Base-by-base conservation (phyloP, 768 basidiomycete species). In the Serendipita sp. region DNA sequence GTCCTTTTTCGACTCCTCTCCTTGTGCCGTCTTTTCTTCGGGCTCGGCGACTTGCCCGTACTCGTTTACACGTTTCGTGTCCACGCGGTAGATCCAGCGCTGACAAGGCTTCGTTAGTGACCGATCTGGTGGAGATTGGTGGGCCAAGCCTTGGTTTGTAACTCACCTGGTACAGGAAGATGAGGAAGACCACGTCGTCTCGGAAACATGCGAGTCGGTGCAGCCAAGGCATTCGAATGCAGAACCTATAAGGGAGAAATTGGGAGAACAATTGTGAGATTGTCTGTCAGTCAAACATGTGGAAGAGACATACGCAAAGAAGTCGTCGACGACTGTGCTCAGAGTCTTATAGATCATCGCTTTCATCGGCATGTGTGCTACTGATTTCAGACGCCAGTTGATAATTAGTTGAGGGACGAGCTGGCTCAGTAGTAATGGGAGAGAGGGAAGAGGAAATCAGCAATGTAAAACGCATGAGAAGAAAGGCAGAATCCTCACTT, bases 341-440 rank as follows among this genome's bases (percentile, higher is more conserved):
- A 95, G 78, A 1, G 88, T 85, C 76, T 95, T 96, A 79, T 92
- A 95, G 68, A 93, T 85, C 90, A 98, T 92, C 2, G 94, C 88
- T 73, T 94, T 96, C 87, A 96, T 94, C 18, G 94, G 94, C 87
- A 98, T 92, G 72, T 98, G 95, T 50, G 95, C 88, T 40, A 96
- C 93, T 72, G 87, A 91, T 87, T 93, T 93, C 66, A 98, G 81
- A 74, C 95, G 95, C 76, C 94, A 96, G 76, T 96, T 96, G 78
- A 97, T 94, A 71, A 97, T 95, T 64, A 92, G 75, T 73, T 91
- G 88, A 40, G 87, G 88, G 58, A 91, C 76, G 36, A 92, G 80
- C 27, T 45, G 65, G 66, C 66, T 55, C 62, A 65, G 23, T 23
- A 23, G 23, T 23, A 23, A 23, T 23, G 23, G 23, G 23, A 2